Evolutionary conservation across 768 basidiomycete genomes (phyloP), one percentile per base, ranked within the genome.

Genomic region (Myochromella boudieri): DNA sequence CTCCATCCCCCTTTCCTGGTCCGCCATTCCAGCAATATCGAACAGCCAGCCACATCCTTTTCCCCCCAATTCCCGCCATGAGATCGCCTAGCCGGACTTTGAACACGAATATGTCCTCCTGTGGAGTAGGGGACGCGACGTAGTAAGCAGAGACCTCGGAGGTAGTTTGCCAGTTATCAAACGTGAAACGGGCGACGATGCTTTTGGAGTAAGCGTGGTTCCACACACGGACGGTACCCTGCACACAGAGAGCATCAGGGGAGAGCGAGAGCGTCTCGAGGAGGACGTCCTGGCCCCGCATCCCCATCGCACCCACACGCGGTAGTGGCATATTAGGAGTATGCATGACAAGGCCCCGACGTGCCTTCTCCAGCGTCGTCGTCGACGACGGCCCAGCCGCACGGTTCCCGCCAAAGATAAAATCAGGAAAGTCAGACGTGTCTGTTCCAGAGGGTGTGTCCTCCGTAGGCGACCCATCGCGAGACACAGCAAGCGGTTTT

Each of bases 91-190:
- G 68, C 50, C 85, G 75, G 55, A 95, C 83, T 15, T 65, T 68
- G 66, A 95, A 95, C 18, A 71, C 62, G 68, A 95, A 95, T 15
- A 87, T 72, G 60, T 95, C 93, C 61, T 79, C 76, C 17, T 71
- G 60, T 27, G 73, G 62, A 46, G 78, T 75, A 14, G 80, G 51
- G 3, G 74, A 67, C 42, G 73, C 69, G 15, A 68, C 66, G 62
- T 90, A 86, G 40, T 78, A 81, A 20, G 85, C 95, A 0, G 84
- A 80, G 48, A 97, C 90, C 66, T 98, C 95, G 64, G 86, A 89
- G 48, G 91, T 95, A 37, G 95, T 99, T 65, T 93, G 91, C 95
- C 95, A 98, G 55, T 74, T 77, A 62, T 98, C 95, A 56, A 95
- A 79, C 1, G 95, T 97, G 66, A 97, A 98, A 22, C 95, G 82